Conservation (phyloP, 2,329 filamentous ascomycete species). For the Thermoascus crustaceus region DNA sequence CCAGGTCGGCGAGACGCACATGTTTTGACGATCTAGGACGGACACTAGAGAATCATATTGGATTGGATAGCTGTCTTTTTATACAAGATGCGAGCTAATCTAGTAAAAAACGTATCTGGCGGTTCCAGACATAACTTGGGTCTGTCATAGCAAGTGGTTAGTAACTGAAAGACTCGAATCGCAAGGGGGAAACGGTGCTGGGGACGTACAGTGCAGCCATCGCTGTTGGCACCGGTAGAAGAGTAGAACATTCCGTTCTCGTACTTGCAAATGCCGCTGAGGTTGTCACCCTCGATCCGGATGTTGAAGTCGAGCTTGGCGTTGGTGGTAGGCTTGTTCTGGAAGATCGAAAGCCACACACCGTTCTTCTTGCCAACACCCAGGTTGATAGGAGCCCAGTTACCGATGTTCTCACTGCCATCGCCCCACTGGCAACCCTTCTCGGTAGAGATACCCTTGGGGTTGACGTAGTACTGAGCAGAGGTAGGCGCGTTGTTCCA, state of each 20-base stretch:
- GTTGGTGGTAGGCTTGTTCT: conserved; percentile 67
- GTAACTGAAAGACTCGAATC: conserved; percentile 9
- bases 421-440: conserved; percentile 72
- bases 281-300: conserved; percentile 59
- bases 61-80: no score
- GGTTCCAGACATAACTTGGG: no score
- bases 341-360: conserved; percentile 78
- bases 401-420: conserved; percentile 54
- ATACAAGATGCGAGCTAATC: no score
- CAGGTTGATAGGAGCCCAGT: conserved; percentile 81
- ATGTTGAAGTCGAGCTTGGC: conserved; percentile 70
- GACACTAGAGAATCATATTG: no score
- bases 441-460: conserved; percentile 56
- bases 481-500: conserved; percentile 70
- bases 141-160: no score
- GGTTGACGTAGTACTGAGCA: conserved; percentile 96
- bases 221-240: conserved; percentile 39
- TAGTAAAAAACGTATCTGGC: no score
- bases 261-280: conserved; percentile 56
- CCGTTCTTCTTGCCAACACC: conserved; percentile 67
- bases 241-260: conserved; percentile 55
- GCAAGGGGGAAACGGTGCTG: not conserved
- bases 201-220: conserved; percentile 72
- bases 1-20: no score
- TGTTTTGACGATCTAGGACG: no score